Evolutionary conservation across 441 rosid species (phyloP).

Genomic region (Manihot esculenta): DNA sequence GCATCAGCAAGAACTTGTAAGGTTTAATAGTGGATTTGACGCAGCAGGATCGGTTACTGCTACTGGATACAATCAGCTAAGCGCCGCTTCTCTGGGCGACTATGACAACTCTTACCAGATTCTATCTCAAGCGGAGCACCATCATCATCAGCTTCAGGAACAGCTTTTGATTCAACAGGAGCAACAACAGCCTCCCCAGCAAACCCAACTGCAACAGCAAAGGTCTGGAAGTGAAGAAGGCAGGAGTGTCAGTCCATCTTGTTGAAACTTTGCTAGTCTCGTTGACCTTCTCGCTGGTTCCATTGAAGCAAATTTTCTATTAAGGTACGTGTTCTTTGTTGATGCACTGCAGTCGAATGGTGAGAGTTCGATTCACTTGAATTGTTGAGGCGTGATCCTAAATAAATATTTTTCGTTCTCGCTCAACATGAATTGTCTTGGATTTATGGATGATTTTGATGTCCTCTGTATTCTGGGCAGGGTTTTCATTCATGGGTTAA

Average conservation of each 20-base stretch:
- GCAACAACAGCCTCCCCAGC: background rate
- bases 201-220: background rate
- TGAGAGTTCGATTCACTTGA: background rate
- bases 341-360: background rate
- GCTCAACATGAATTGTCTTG: no score
- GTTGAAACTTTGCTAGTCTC: background rate
- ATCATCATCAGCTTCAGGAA: conserved; percentile 1
- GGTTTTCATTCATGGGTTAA: background rate
- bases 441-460: background rate
- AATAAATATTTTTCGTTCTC: no score
- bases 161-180: background rate
- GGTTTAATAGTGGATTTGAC: conserved; percentile 45
- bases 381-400: no score
- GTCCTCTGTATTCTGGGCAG: background rate
- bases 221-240: conserved; percentile 7
- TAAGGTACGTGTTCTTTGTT: background rate
- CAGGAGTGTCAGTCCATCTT: conserved; percentile 8
- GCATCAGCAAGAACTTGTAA: conserved; percentile 42
- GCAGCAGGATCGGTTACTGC: conserved; percentile 38
- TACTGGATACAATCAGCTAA: conserved; percentile 45
- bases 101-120: conserved; percentile 44
- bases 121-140: conserved; percentile 7
- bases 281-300: background rate
- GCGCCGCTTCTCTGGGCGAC: conserved; percentile 33
- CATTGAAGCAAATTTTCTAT: background rate